Conservation (phyloP, 192 early-diverging fungal genomes). For the Rhizophagus clarus region DNA sequence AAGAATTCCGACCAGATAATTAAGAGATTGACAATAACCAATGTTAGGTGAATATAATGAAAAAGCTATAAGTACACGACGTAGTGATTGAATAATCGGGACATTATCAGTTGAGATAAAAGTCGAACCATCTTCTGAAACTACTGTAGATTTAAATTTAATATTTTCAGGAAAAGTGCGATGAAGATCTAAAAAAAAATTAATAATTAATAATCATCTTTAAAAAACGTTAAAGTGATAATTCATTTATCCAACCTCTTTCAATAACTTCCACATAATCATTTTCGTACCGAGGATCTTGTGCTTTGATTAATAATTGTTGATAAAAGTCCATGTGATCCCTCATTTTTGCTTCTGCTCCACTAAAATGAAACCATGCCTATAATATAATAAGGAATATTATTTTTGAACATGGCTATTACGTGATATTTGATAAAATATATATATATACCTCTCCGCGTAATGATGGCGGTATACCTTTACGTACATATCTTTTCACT, state of each 20-base stretch:
- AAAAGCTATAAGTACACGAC: slow-evolving; percentile 73
- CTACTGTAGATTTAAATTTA: slow-evolving; percentile 58
- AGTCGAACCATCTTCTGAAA: slow-evolving; percentile 34
- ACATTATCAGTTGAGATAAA: slow-evolving; percentile 46
- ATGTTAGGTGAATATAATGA: slow-evolving; percentile 71
- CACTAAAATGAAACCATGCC: slow-evolving; percentile 74
- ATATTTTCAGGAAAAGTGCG: slow-evolving; percentile 80
- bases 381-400: slow-evolving; percentile 30
- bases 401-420: slow-evolving; percentile 15
- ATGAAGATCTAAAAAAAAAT: slow-evolving; percentile 61
- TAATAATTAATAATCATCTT: neutral
- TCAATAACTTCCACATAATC: slow-evolving; percentile 72
- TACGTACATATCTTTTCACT: slow-evolving; percentile 77
- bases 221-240: neutral
- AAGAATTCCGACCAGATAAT: slow-evolving; percentile 75
- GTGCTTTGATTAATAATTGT: slow-evolving; percentile 44
- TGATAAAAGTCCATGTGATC: slow-evolving; percentile 62
- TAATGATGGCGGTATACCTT: slow-evolving; percentile 75
- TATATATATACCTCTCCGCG: slow-evolving; percentile 56
- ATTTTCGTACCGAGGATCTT: slow-evolving; percentile 53
- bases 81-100: slow-evolving; percentile 56
- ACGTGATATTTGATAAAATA: neutral
- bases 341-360: slow-evolving; percentile 60
- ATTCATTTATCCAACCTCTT: slow-evolving; percentile 46
- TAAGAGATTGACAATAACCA: slow-evolving; percentile 85